Evolutionary conservation across 2,329 filamentous ascomycete species (phyloP), one percentile per base, ranked within the genome.

Genomic region (Beauveria sp.): DNA sequence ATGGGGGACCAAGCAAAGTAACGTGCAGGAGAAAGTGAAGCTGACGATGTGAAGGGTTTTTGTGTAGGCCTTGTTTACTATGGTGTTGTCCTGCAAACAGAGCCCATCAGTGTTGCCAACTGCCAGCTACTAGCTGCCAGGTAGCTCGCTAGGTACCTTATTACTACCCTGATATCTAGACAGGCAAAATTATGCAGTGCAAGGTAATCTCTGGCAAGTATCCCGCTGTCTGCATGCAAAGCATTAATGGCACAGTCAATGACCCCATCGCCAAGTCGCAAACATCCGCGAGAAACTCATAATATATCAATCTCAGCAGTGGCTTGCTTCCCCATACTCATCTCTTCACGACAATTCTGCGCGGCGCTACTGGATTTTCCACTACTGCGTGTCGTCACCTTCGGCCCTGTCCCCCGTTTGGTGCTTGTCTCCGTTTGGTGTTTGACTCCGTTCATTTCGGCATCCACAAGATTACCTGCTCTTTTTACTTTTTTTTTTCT

Each of bases 81-180:
- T 49, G 55, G 55, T 58, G 45, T 58, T 49, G 55, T 31, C 24
- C 7, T 48, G 55, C 55, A 58, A 58, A 45, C 40, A 24, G 42
- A 50, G 18, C 28, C n/a, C 18, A 28, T 50, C 20, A 8, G 14
- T 5, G 34, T 38, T 38, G 34, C 34, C 34, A 16, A 14, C 34
- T 22, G 31, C 31, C 31, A 12, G 31, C 31, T 20, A 22, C 45
- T 14, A 48, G 45, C 22, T 24, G 45, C 22, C 45, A 48, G 45
- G 34, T 14, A 16, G 14, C 34, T 34, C 16, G 7, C 14, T 50
- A n/a, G 0, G 3, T 16, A 28, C 24, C 48, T 50, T 34, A 1
- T 3, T 14, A 5, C 34, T 16, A 38, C 34, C 34, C 6, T 38
- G 34, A 38, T 22, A 48, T 14, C 45, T 48, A 26, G 22, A 18